Conservation (phyloP, 2,329 filamentous ascomycete genomes). For the Botrytis squamosa region DNA sequence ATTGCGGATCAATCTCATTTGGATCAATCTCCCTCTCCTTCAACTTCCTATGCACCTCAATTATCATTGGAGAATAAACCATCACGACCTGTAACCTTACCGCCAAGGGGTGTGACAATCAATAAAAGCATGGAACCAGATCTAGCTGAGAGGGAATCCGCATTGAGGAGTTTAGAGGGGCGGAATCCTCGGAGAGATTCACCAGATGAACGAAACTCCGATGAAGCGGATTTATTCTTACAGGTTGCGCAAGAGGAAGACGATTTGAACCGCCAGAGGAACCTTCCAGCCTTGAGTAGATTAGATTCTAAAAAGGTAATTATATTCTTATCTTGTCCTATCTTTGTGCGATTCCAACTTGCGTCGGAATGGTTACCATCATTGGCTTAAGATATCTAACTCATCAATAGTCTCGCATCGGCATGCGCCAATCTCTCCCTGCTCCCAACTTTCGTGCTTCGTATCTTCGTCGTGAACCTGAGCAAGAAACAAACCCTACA, state of each 20-base stretch:
- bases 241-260: conserved; percentile 38
- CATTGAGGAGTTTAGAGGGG: conserved; percentile 34
- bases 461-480: conserved; percentile 35
- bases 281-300: conserved; percentile 25
- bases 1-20: conserved; percentile 33
- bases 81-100: conserved; percentile 32
- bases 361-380: neutral
- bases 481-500: conserved; percentile 31
- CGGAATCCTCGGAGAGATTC: conserved; percentile 24
- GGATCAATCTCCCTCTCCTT: conserved; percentile 11
- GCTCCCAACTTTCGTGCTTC: conserved; percentile 26
- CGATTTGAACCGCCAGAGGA: conserved; percentile 24
- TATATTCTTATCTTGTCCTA: conserved; percentile 1
- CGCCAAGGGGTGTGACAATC: conserved; percentile 36
- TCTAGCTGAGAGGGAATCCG: conserved; percentile 21
- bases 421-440: conserved; percentile 35
- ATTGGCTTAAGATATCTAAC: conserved; percentile 20
- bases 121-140: conserved; percentile 33
- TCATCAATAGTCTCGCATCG: conserved; percentile 32
- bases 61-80: conserved; percentile 23
- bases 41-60: conserved; percentile 12
- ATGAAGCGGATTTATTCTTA: conserved; percentile 39
- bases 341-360: neutral
- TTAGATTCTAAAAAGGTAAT: conserved; percentile 34
- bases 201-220: conserved; percentile 36